phyloP scores from a whole-genome alignment of 139 green algal genomes.

The Chlorella sp. region DNA sequence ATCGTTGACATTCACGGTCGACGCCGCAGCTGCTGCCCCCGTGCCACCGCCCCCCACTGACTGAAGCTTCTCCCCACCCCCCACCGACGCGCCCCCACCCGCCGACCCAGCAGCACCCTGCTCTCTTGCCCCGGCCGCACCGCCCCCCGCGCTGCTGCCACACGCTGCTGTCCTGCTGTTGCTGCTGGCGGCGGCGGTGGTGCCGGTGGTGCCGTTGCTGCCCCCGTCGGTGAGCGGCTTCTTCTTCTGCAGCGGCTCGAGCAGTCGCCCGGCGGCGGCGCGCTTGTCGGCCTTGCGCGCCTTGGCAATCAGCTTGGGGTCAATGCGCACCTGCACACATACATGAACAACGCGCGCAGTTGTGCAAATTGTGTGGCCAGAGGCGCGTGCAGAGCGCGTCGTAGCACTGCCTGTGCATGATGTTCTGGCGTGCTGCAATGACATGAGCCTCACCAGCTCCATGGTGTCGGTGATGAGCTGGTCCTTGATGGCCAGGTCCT shows the following conservation, averaged over 20 bases:
- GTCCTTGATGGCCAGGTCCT: constrained; percentile 55
- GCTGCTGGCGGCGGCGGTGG: neutral
- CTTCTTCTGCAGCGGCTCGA: constrained; percentile 33
- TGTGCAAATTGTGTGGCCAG: too few relatives aligned
- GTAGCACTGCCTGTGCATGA: too few relatives aligned
- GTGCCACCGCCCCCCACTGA: too few relatives aligned
- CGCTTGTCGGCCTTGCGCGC: constrained; percentile 35
- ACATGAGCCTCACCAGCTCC: constrained; percentile 23
- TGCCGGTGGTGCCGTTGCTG: neutral
- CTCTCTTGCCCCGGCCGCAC: neutral
- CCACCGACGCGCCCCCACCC: too few relatives aligned
- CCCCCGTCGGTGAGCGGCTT: neutral
- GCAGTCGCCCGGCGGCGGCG: constrained; percentile 20
- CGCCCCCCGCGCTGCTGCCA: too few relatives aligned
- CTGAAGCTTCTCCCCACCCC: too few relatives aligned
- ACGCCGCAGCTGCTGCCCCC: too few relatives aligned
- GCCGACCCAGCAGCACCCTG: neutral
- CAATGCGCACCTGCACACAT: constrained; percentile 33
- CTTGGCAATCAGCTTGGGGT: constrained; percentile 35
- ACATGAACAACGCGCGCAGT: too few relatives aligned
- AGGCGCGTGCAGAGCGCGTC: too few relatives aligned
- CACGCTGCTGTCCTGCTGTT: too few relatives aligned
- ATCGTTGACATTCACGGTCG: too few relatives aligned
- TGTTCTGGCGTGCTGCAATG: too few relatives aligned
- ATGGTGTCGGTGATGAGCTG: constrained; percentile 34